Percentiles rank a stretch among this genome's conserved stretches.
Evolutionary conservation across 495 filamentous ascomycete species (phyloP).

Genomic region (Aspergillus coremiiformis): DNA sequence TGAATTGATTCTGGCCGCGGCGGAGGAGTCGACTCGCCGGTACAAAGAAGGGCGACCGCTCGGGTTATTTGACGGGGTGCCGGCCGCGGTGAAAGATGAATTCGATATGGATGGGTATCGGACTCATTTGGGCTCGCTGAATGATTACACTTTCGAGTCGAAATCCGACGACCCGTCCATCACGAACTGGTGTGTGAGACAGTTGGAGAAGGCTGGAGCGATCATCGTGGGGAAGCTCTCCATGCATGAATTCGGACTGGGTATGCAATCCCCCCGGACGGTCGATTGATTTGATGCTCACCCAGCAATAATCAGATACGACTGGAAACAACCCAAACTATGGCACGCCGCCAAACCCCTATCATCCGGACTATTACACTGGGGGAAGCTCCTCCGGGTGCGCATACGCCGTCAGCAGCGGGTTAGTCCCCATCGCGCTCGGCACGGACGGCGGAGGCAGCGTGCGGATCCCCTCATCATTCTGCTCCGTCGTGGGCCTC

Average conservation of each 20-base stretch:
- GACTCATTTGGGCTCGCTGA: slow-evolving; percentile 38
- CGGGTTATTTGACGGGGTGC: slow-evolving; percentile 70
- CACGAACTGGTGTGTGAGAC: slow-evolving; percentile 60
- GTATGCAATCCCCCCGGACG: too few relatives aligned
- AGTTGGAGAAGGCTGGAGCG: slow-evolving; percentile 67
- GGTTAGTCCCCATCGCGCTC: slow-evolving; percentile 69
- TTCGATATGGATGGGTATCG: slow-evolving; percentile 64
- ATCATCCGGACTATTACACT: slow-evolving; percentile 69
- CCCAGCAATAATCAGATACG: slow-evolving; percentile 44
- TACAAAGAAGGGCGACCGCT: slow-evolving; percentile 55
- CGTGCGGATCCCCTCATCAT: slow-evolving; percentile 68
- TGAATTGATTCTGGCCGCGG: slow-evolving; percentile 55
- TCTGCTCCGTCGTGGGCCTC: slow-evolving; percentile 78
- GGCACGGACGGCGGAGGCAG: slow-evolving; percentile 82
- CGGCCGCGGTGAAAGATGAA: slow-evolving; percentile 79
- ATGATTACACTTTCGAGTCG: slow-evolving; percentile 30
- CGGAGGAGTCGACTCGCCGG: slow-evolving; percentile 58
- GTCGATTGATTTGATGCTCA: not conserved
- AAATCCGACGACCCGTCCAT: slow-evolving; percentile 52
- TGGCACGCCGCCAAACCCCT: slow-evolving; percentile 77
- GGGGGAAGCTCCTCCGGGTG: slow-evolving; percentile 81
- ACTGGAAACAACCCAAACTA: slow-evolving; percentile 71
- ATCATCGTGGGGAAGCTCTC: slow-evolving; percentile 75
- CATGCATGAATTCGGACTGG: slow-evolving; percentile 83
- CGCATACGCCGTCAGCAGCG: slow-evolving; percentile 65